Conservation (phyloP, 2,329 filamentous ascomycete genomes). For the Ambrosiella beaveri region DNA sequence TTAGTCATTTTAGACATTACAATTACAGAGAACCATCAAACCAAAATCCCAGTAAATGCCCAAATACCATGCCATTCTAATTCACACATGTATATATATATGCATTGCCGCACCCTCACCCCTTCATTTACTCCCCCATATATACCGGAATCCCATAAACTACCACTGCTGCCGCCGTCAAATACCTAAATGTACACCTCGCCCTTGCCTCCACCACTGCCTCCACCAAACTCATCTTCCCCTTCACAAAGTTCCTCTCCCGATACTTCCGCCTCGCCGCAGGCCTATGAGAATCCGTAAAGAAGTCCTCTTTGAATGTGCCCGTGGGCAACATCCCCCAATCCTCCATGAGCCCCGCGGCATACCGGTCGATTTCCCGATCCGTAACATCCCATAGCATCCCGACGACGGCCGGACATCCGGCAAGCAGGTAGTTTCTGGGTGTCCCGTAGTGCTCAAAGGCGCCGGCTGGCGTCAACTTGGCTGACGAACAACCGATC, state of each 20-base stretch:
- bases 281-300: slow-evolving; percentile 62
- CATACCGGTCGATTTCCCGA: slow-evolving; percentile 88
- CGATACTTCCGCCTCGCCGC: slow-evolving; percentile 55
- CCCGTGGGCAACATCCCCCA: slow-evolving; percentile 58
- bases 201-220: slow-evolving; percentile 59
- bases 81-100: neutral
- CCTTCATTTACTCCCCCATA: slow-evolving; percentile 26
- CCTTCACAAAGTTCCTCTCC: slow-evolving; percentile 19
- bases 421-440: slow-evolving; percentile 80
- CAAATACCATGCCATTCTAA: neutral
- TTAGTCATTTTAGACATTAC: neutral
- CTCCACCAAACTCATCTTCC: slow-evolving; percentile 47
- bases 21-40: neutral
- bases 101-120: neutral
- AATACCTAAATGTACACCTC: slow-evolving; percentile 72
- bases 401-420: slow-evolving; percentile 70
- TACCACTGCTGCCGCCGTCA: slow-evolving; percentile 86
- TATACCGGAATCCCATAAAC: slow-evolving; percentile 93
- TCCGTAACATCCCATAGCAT: slow-evolving; percentile 98
- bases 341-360: slow-evolving; percentile 57
- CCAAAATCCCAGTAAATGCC: neutral
- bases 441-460: slow-evolving; percentile 87
- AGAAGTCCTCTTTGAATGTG: slow-evolving; percentile 27
- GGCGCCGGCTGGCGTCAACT: slow-evolving; percentile 46
- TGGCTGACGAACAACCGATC: slow-evolving; percentile 85